Conservation (phyloP, 1,139 yeast genomes). For the Pichia sp. region DNA sequence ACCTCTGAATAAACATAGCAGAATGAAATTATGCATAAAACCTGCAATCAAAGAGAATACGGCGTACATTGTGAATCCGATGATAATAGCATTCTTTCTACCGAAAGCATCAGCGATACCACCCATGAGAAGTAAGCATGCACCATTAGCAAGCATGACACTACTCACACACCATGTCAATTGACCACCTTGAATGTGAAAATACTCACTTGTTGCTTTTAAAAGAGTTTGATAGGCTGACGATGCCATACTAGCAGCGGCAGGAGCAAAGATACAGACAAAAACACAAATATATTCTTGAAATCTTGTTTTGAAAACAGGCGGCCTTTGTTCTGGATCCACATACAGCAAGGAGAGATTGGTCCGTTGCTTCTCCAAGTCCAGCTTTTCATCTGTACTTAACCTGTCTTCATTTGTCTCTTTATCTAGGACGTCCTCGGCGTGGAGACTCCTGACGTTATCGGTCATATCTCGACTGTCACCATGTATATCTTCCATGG, state of each 20-base stretch:
- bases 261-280: constrained; percentile 33
- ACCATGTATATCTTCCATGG: too few relatives aligned
- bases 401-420: too few relatives aligned
- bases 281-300: constrained; percentile 28
- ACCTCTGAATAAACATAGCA: constrained; percentile 33
- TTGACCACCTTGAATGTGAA: constrained; percentile 31
- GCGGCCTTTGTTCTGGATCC: constrained; percentile 28
- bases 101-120: constrained; percentile 39
- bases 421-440: too few relatives aligned
- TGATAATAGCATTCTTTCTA: constrained; percentile 30
- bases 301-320: constrained; percentile 20
- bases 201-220: constrained; percentile 28
- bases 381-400: too few relatives aligned
- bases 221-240: constrained; percentile 32
- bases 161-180: constrained; percentile 37
- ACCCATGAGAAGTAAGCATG: constrained; percentile 36
- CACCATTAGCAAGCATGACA: constrained; percentile 35
- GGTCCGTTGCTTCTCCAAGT: constrained; percentile 12
- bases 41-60: constrained; percentile 33
- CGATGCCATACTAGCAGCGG: constrained; percentile 32
- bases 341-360: constrained; percentile 9
- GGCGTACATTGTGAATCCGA: constrained; percentile 29
- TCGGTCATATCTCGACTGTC: too few relatives aligned
- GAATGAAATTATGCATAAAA: constrained; percentile 31
- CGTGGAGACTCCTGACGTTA: too few relatives aligned